A percentile compares a stretch with the other conserved stretches of the same genome.
These are phyloP conservation scores for Dactylellina sp. DNA, from an alignment of 2,329 filamentous ascomycete genomes.

Conservation along the genomic window DNA sequence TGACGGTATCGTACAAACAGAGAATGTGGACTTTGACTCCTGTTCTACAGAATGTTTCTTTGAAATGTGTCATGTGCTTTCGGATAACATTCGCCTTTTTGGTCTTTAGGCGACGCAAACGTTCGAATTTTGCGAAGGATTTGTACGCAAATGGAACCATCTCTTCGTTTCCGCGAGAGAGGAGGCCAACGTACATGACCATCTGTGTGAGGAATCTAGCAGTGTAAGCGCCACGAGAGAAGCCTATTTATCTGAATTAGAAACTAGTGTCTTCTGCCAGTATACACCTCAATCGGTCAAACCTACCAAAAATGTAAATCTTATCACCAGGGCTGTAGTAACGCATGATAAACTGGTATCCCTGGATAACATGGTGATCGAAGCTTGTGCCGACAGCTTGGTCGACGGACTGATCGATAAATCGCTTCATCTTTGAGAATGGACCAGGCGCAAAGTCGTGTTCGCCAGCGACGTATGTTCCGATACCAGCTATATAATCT, in stretches of 20 bases:
- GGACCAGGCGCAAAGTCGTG: constrained; percentile 55
- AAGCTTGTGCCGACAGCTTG: constrained; percentile 76
- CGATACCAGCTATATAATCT: constrained; percentile 72
- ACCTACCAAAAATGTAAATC: constrained; percentile 58
- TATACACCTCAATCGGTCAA: background rate
- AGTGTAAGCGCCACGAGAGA: constrained; percentile 78
- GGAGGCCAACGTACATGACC: constrained; percentile 82
- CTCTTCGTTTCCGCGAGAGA: constrained; percentile 85
- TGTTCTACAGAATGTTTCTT: constrained; percentile 82
- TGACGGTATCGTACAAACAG: constrained; percentile 84
- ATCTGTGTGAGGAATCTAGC: constrained; percentile 83
- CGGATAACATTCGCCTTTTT: constrained; percentile 48
- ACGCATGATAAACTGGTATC: constrained; percentile 76
- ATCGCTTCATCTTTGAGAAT: constrained; percentile 71
- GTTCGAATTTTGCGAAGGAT: constrained; percentile 79
- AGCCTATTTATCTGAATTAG: constrained; percentile 66
- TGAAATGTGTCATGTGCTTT: constrained; percentile 79
- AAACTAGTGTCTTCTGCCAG: background rate
- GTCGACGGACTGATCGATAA: constrained; percentile 80
- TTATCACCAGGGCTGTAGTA: constrained; percentile 73
- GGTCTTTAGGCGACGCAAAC: constrained; percentile 45
- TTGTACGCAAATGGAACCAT: constrained; percentile 88
- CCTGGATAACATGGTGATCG: constrained; percentile 68
- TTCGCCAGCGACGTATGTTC: constrained; percentile 74
- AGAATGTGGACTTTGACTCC: constrained; percentile 80